phyloP scores from a whole-genome alignment of 1,284 basidiomycete genomes.

The Austroboletus novae-zelandiae region DNA sequence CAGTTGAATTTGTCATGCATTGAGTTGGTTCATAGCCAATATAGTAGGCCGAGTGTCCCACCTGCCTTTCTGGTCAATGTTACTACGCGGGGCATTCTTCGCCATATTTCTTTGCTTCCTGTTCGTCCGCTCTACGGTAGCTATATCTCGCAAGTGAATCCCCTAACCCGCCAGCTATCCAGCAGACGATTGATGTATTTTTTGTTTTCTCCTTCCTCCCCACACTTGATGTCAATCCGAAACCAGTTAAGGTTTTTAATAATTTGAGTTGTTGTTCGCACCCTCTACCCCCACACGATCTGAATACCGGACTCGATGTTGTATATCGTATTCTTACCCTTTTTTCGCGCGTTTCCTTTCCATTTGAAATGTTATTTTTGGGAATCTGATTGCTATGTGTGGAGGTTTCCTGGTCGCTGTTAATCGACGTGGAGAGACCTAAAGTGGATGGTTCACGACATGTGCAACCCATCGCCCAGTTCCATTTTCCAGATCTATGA shows the following conservation, averaged over 20 bases:
- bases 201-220: neutral
- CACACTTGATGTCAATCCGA: neutral
- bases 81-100: neutral
- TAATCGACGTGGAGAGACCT: neutral
- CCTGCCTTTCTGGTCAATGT: constrained; percentile 6
- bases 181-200: neutral
- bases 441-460: too few relatives aligned
- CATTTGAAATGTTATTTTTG: neutral
- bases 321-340: too few relatives aligned
- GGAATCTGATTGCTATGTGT: neutral
- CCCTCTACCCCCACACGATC: constrained; percentile 13
- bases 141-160: neutral
- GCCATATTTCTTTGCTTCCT: neutral
- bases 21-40: constrained; percentile 35
- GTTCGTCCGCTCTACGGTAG: neutral
- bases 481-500: constrained; percentile 5
- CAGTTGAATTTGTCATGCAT: constrained; percentile 27
- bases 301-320: constrained; percentile 3
- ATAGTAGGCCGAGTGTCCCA: constrained; percentile 34
- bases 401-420: neutral
- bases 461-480: constrained; percentile 10
- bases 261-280: constrained; percentile 18
- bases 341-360: neutral
- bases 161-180: too few relatives aligned
- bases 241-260: constrained; percentile 26